Evolutionary conservation across 148 eudicot species (phyloP).

Genomic region (Rheum nobile): DNA sequence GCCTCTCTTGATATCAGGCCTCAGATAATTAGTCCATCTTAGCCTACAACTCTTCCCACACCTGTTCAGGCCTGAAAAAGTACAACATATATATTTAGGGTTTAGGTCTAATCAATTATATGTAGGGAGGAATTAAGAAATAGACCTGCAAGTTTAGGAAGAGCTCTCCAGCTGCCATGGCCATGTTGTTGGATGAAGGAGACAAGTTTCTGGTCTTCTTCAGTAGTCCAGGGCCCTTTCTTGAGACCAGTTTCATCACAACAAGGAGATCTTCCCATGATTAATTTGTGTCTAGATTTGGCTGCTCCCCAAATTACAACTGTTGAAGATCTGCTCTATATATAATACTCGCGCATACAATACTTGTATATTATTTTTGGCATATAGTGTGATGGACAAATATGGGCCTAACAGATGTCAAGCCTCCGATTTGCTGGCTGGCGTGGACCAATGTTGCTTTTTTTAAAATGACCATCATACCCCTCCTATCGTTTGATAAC

Average conservation of each 20-base stretch:
- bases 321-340: neutral
- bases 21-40: slow-evolving; percentile 13
- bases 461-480: neutral
- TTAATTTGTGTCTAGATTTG: neutral
- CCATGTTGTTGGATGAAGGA: slow-evolving; percentile 13
- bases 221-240: slow-evolving; percentile 15
- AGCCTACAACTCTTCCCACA: slow-evolving; percentile 15
- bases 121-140: neutral
- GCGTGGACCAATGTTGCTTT: neutral
- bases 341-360: neutral
- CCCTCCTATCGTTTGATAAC: neutral
- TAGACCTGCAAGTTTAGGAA: slow-evolving; percentile 13
- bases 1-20: slow-evolving; percentile 17
- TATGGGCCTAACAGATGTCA: neutral
- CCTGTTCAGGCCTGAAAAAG: slow-evolving; percentile 10
- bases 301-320: slow-evolving; percentile 1
- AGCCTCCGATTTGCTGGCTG: neutral
- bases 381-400: neutral
- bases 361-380: neutral
- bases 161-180: slow-evolving; percentile 16
- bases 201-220: slow-evolving; percentile 13
- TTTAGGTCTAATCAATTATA: neutral
- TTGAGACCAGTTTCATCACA: slow-evolving; percentile 14
- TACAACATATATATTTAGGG: neutral
- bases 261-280: slow-evolving; percentile 12